Percentiles rank a stretch among this genome's conserved stretches.
phyloP scores from a whole-genome alignment of 2,329 filamentous ascomycete species.

The Fusarium anguioides region DNA sequence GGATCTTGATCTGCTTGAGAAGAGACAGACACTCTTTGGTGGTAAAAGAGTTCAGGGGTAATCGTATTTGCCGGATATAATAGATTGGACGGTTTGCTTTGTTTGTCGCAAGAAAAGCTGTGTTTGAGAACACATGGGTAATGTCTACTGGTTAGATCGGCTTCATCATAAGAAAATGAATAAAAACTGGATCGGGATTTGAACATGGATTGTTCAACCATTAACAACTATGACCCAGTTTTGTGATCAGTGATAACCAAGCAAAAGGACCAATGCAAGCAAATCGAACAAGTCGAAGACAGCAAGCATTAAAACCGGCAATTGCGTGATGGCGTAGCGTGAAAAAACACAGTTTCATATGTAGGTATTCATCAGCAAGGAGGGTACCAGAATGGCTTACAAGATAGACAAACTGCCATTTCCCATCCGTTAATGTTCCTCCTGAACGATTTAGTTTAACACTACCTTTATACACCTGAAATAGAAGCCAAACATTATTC shows the following conservation, averaged over 20 bases:
- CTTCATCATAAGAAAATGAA: slow-evolving; percentile 31
- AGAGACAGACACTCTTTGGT: slow-evolving; percentile 53
- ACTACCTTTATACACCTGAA: background rate
- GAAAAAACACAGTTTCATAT: too few species aligned
- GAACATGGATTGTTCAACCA: slow-evolving; percentile 13
- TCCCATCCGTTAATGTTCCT: background rate
- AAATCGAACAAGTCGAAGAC: background rate
- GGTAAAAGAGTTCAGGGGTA: slow-evolving; percentile 32
- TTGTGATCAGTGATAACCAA: background rate
- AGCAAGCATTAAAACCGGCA: background rate
- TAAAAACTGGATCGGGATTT: slow-evolving; percentile 28
- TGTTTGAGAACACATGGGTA: slow-evolving; percentile 31
- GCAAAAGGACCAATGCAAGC: background rate
- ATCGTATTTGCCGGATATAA: slow-evolving; percentile 25
- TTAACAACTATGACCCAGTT: background rate
- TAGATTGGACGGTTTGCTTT: slow-evolving; percentile 30
- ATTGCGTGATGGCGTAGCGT: too few species aligned
- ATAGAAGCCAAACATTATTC: background rate
- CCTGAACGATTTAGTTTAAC: background rate
- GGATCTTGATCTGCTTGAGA: slow-evolving; percentile 63
- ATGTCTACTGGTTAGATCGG: slow-evolving; percentile 48
- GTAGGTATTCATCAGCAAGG: background rate
- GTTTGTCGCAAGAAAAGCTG: slow-evolving; percentile 16
- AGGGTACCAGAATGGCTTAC: background rate
- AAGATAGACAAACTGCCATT: background rate